Conservation (phyloP, 2,329 filamentous ascomycete species). For the Ophiostoma fasciatum region DNA sequence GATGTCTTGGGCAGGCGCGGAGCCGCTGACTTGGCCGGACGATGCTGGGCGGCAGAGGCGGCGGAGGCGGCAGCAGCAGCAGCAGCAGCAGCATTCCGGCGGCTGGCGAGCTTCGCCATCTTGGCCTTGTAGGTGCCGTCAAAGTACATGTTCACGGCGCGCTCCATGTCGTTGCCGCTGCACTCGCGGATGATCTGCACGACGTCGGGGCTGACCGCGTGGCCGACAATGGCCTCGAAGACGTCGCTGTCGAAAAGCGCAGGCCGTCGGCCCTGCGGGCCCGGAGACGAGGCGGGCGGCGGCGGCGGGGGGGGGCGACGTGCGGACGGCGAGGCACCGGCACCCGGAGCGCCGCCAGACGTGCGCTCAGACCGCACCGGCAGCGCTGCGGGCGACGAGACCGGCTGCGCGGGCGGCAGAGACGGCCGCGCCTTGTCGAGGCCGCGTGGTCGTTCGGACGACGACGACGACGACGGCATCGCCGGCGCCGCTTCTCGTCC, state of each 20-base stretch:
- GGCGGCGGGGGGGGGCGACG: slow-evolving; percentile 1
- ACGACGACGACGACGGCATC: background rate
- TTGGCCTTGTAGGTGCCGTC: slow-evolving; percentile 47
- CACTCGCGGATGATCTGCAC: slow-evolving; percentile 35
- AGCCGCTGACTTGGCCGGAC: background rate
- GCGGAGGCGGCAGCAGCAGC: background rate
- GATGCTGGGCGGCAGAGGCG: background rate
- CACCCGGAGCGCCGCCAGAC: background rate
- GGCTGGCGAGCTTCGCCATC: background rate
- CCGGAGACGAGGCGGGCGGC: too few relatives aligned
- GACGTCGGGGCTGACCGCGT: slow-evolving; percentile 33
- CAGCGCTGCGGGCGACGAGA: slow-evolving; percentile 2
- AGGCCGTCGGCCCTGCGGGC: too few relatives aligned
- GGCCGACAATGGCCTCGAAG: slow-evolving; percentile 46
- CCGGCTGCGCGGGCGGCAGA: background rate
- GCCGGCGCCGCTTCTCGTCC: background rate
- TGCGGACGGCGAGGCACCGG: slow-evolving; percentile 1
- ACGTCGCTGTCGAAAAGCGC: slow-evolving; percentile 38
- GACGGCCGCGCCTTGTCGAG: slow-evolving; percentile 21
- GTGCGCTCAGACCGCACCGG: too few relatives aligned
- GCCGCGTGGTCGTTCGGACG: slow-evolving; percentile 31
- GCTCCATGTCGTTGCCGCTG: slow-evolving; percentile 43
- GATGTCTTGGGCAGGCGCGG: slow-evolving; percentile 7
- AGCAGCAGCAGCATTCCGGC: background rate
- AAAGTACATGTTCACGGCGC: slow-evolving; percentile 55